Evolutionary conservation across 2,329 filamentous ascomycete genomes (phyloP).

Genomic region (Ophiostoma montium): DNA sequence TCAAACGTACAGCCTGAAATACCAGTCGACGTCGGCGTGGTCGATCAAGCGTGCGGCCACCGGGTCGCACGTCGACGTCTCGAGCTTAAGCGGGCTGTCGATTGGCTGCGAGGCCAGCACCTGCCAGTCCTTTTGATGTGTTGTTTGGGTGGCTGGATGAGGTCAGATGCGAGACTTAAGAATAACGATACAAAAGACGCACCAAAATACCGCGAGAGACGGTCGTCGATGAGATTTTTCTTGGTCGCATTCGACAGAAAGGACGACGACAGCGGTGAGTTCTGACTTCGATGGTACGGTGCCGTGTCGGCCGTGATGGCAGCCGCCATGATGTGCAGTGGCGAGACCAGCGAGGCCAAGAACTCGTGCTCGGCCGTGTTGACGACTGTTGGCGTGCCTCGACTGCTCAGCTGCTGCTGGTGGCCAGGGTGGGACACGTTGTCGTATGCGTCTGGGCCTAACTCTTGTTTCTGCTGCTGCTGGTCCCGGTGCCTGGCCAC

Average conservation of each 20-base stretch:
- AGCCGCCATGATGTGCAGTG: slow-evolving; percentile 15
- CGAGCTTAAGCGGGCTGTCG: slow-evolving; percentile 14
- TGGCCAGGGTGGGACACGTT: not conserved
- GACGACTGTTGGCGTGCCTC: not conserved
- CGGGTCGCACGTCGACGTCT: slow-evolving; percentile 14
- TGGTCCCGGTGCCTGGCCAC: not conserved
- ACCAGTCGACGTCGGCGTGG: slow-evolving; percentile 13
- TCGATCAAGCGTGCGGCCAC: slow-evolving; percentile 15
- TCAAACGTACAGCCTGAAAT: slow-evolving; percentile 10
- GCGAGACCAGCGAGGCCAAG: slow-evolving; percentile 12
- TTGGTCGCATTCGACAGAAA: slow-evolving; percentile 1
- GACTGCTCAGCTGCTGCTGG: not conserved
- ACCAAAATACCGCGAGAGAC: slow-evolving; percentile 13
- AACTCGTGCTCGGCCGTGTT: slow-evolving; percentile 7
- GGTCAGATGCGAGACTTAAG: not conserved
- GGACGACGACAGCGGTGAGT: slow-evolving; percentile 6
- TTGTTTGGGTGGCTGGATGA: slow-evolving; percentile 9
- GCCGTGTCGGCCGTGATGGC: slow-evolving; percentile 13
- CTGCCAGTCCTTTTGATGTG: slow-evolving; percentile 15
- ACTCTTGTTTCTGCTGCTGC: not conserved
- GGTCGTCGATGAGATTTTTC: slow-evolving; percentile 10
- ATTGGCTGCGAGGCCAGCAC: slow-evolving; percentile 13
- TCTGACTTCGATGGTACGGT: slow-evolving; percentile 8
- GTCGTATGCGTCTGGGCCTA: not conserved
- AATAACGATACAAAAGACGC: not conserved